phyloP scores from a whole-genome alignment of 768 basidiomycete species.

The Pleurotus pulmonarius region DNA sequence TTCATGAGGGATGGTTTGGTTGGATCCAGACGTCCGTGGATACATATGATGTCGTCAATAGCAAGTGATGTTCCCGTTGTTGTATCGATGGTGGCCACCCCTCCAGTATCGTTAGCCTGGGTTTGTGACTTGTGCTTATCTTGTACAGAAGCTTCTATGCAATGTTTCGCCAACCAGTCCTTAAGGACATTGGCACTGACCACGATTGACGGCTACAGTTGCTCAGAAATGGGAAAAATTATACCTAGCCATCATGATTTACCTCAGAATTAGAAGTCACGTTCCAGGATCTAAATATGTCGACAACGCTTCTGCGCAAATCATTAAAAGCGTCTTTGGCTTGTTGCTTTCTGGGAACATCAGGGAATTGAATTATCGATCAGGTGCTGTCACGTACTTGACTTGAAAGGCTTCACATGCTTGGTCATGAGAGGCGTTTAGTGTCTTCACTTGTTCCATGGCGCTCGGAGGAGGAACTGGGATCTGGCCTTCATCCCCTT shows the following conservation, averaged over 20 bases:
- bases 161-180: conserved; percentile 23
- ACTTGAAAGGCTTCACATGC: conserved; percentile 45
- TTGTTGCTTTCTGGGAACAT: conserved; percentile 35
- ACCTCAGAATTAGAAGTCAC: conserved; percentile 47
- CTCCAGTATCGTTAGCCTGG: neutral
- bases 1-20: conserved; percentile 61
- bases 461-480: conserved; percentile 55
- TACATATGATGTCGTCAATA: conserved; percentile 53
- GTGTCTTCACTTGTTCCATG: conserved; percentile 42
- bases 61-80: conserved; percentile 19
- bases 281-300: conserved; percentile 64
- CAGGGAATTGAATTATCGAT: neutral
- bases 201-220: conserved; percentile 46
- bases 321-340: conserved; percentile 43
- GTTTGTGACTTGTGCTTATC: neutral
- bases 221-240: conserved; percentile 1
- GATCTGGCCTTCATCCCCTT: conserved; percentile 16
- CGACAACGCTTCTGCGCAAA: conserved; percentile 48
- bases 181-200: conserved; percentile 40
- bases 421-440: conserved; percentile 55
- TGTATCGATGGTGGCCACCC: neutral
- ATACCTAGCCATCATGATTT: conserved; percentile 9
- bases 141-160: conserved; percentile 21
- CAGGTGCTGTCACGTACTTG: conserved; percentile 34
- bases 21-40: conserved; percentile 62